Evolutionary conservation across 163 green algal genomes (phyloP), one percentile per base, ranked within the genome.

Genomic region (Coccomyxa subellipsoidea): DNA sequence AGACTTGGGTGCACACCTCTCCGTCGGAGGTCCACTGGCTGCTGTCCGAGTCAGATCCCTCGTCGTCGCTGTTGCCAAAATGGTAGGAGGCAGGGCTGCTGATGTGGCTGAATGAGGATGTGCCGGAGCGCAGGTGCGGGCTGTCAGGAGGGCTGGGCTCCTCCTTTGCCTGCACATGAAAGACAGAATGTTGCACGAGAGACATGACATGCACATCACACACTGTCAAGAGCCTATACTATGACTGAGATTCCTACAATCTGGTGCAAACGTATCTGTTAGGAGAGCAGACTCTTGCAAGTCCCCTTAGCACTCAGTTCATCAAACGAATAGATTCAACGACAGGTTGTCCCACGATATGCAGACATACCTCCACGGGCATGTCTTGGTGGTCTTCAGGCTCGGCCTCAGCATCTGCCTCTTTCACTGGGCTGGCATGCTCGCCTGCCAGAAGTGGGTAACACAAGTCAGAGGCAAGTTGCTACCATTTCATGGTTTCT

Each of bases 81-180:
- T 73, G 66, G 66, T 73, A 73, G 66, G 66, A 73, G 18, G 66
- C 66, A 34, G 66, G 66, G n/a, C 66, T 73, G 66, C 66, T 73
- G 66, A 73, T 73, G 66, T 73, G 66, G 66, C 66, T 73, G 66
- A 73, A 73, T 18, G 66, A 73, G 10, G 66, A 73, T 34, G n/a
- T 34, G 18, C 66, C 66, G n/a, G 66, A 73, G 66, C 66, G 66
- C 66, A 73, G 29, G 32, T n/a, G 66, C 18, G 66, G 66, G 66
- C 66, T 73, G 66, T 73, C 66, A 32, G 66, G 66, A 32, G 66
- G 66, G 29, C 29, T 73, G 47, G 47, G 15, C 21, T 18, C 47
- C 47, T 59, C 23, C 15, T 18, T 59, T 7, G 2, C 47, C 47
- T 59, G 23, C 47, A 18, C 47, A 7, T 18, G 23, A 23, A 59